Evolutionary conservation across 495 filamentous ascomycete genomes (phyloP).

Genomic region (Hypoxylon subgilvum): DNA sequence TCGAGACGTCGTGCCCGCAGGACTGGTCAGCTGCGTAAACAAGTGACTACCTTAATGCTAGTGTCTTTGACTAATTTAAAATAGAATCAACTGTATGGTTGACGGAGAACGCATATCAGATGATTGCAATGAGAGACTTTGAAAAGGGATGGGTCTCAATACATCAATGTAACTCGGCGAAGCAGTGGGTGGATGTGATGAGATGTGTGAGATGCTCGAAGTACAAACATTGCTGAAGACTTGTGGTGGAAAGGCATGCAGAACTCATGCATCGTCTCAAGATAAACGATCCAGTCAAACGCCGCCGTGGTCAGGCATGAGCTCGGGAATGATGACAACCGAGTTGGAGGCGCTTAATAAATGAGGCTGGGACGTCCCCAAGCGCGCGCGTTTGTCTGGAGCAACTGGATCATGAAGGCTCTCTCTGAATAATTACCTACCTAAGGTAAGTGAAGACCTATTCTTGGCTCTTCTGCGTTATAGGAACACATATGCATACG

Average conservation of each 20-base stretch:
- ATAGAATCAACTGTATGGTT: background rate
- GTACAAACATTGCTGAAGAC: slow-evolving; percentile 4
- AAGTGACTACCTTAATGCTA: too few relatives aligned
- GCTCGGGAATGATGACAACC: slow-evolving; percentile 12
- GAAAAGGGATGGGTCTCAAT: slow-evolving; percentile 10
- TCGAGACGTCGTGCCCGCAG: too few relatives aligned
- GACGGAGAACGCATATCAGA: background rate
- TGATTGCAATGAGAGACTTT: background rate
- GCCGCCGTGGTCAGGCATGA: background rate
- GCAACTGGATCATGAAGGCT: background rate
- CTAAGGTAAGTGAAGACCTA: slow-evolving; percentile 3
- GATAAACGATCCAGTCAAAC: slow-evolving; percentile 27
- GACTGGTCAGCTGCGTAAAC: too few relatives aligned
- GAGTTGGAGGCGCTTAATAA: slow-evolving; percentile 28
- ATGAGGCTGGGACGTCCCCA: background rate
- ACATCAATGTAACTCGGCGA: slow-evolving; percentile 4
- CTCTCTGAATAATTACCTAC: background rate
- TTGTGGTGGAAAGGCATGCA: slow-evolving; percentile 8
- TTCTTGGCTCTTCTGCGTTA: slow-evolving; percentile 6
- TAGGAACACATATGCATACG: background rate
- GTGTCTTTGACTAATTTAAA: too few relatives aligned
- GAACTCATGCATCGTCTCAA: slow-evolving; percentile 11
- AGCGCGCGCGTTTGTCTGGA: background rate
- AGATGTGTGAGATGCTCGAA: slow-evolving; percentile 15
- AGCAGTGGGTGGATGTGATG: background rate